A percentile compares a stretch with the other conserved stretches of the same genome.
Evolutionary conservation across 192 early-diverging fungal genomes (phyloP).

Genomic region (Kickxella alabastrina): DNA sequence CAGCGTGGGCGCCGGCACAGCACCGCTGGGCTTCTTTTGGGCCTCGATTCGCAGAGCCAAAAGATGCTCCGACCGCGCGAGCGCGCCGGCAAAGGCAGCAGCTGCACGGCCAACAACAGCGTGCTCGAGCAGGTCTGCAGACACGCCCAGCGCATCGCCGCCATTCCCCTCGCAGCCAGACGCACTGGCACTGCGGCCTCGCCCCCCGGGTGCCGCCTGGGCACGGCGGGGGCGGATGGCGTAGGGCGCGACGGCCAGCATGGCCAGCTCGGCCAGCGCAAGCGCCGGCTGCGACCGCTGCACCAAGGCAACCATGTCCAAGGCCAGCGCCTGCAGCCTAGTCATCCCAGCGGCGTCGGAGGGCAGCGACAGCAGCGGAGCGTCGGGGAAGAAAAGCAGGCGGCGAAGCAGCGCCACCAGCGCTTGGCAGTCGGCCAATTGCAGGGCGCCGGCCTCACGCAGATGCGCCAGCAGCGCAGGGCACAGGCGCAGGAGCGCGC

Average conservation of each 20-base stretch:
- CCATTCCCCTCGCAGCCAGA: background rate
- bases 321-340: constrained; percentile 63
- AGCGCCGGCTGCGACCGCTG: constrained; percentile 2
- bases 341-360: constrained; percentile 60
- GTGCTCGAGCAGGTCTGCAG: background rate
- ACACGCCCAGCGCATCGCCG: background rate
- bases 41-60: background rate
- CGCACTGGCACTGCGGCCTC: no score
- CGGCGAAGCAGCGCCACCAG: constrained; percentile 15
- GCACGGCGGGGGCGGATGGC: background rate
- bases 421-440: constrained; percentile 10
- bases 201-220: no score
- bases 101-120: background rate
- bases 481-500: constrained; percentile 18
- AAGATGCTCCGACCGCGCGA: background rate
- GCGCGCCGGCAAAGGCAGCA: constrained; percentile 11
- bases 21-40: background rate
- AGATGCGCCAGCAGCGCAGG: constrained; percentile 7
- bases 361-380: constrained; percentile 9
- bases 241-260: constrained; percentile 27
- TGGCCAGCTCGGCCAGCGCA: constrained; percentile 25
- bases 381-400: constrained; percentile 20
- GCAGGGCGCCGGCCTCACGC: background rate
- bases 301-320: constrained; percentile 53
- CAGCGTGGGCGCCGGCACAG: constrained; percentile 8